These are phyloP conservation scores for Fusarium siculi DNA, from an alignment of 2,329 filamentous ascomycete species.

Conservation along the genomic window DNA sequence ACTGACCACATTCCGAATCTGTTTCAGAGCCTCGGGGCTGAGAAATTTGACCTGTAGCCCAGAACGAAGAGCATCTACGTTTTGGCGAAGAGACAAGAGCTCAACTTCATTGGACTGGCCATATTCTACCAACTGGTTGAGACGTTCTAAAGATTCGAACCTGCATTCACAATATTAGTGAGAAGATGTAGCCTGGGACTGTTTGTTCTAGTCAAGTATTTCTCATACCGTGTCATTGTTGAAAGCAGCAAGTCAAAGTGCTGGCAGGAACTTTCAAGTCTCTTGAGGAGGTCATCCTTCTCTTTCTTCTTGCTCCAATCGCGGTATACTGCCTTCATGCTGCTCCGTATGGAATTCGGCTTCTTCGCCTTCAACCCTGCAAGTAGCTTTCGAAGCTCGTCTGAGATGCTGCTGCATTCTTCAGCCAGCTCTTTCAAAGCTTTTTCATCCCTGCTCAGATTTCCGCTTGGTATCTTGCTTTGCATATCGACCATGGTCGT, in stretches of 20 bases:
- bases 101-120: neutral
- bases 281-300: fast-evolving
- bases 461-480: neutral
- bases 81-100: fast-evolving
- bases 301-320: neutral
- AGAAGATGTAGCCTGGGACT: too few species aligned
- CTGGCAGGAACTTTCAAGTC: neutral
- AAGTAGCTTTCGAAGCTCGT: neutral
- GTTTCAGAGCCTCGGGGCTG: neutral
- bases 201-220: too few species aligned
- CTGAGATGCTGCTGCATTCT: neutral
- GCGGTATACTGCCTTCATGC: neutral
- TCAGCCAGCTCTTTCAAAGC: neutral
- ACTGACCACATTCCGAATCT: neutral
- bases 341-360: fast-evolving
- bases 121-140: fast-evolving
- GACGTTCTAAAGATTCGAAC: neutral
- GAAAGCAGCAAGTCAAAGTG: neutral
- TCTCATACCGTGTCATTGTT: neutral
- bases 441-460: neutral
- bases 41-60: neutral
- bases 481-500: neutral
- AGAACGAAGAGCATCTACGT: neutral
- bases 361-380: neutral
- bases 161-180: neutral